Evolutionary conservation across 2,329 filamentous ascomycete species (phyloP).

Genomic region (Colletotrichum cordylinicola): DNA sequence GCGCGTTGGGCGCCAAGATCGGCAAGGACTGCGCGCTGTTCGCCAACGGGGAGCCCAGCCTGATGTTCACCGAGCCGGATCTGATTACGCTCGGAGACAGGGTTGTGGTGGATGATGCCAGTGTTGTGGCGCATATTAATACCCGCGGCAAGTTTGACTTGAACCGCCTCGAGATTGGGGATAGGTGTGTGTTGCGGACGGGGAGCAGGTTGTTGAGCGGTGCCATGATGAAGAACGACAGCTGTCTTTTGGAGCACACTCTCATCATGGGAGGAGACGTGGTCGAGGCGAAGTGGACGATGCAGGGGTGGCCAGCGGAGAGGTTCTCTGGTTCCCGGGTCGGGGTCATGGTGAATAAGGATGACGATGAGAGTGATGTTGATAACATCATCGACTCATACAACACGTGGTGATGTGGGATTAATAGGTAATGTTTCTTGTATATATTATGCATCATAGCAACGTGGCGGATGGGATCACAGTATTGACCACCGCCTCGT

Average conservation of each 20-base stretch:
- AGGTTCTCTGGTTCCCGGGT: constrained; percentile 30
- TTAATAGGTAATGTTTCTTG: neutral
- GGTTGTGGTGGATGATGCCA: constrained; percentile 60
- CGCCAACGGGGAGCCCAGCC: constrained; percentile 54
- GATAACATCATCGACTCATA: neutral
- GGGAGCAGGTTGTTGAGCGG: constrained; percentile 59
- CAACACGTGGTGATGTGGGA: neutral
- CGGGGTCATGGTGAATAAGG: neutral
- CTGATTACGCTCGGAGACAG: constrained; percentile 58
- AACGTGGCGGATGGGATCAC: neutral
- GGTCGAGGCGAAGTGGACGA: constrained; percentile 53
- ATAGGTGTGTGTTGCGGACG: constrained; percentile 56
- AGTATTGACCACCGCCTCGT: neutral
- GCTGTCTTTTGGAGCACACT: constrained; percentile 62
- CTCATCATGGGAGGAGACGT: constrained; percentile 62
- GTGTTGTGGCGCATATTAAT: constrained; percentile 62
- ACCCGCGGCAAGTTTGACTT: constrained; percentile 61
- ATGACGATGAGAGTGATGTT: neutral
- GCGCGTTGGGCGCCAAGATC: constrained; percentile 56
- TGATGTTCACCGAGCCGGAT: constrained; percentile 64
- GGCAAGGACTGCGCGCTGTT: constrained; percentile 62
- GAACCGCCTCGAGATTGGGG: constrained; percentile 54
- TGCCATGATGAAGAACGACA: constrained; percentile 57
- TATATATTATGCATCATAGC: neutral
- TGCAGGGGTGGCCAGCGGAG: constrained; percentile 62